Evolutionary conservation across 768 basidiomycete species (phyloP), one percentile per base, ranked within the genome.

Genomic region (Tylopilus cervinicoccineus): DNA sequence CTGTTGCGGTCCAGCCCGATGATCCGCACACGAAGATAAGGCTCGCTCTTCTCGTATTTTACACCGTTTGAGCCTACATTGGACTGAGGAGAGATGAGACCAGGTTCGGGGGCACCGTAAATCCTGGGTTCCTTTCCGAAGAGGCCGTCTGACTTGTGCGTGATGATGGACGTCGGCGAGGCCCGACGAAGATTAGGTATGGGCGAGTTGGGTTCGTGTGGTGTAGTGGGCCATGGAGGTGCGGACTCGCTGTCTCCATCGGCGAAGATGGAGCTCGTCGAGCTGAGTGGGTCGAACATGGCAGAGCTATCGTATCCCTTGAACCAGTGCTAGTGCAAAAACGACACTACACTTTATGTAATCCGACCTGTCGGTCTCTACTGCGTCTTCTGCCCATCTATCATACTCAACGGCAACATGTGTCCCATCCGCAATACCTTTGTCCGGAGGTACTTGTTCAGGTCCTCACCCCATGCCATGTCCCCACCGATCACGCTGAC

Each of bases 371-470:
- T 20, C 10, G 20, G 26, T 27, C 5, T 38, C 38, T 51, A 45
- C 5, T 39, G 20, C 17, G 20, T 27, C 17, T 47, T 47, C 19
- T 13, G 32, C 22, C 17, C 46, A 1, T 63, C 62, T 3, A 57
- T 44, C 52, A 62, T 52, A 44, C 32, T 45, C 45, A 86, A 62
- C 27, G 85, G 81, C 23, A 96, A 72, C 73, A 95, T 84, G 65
- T 99, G 96, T 12, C 96, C 96, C 96, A 99, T 99, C 51, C 87
- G 78, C 63, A 92, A 71, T n/a, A 98, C 84, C 67, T 99, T 99
- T 32, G 96, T 98, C 65, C 88, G 80, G 59, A 99, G 69, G 66
- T 99, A 99, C 70, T 87, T 92, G 61, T 98, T 93, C 59, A 99
- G 67, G 61, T 99, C 96, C 47, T 81, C 80, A 1, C 93, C 90